Conservation (phyloP, 345 rosid species). For the Nasturtium officinale region DNA sequence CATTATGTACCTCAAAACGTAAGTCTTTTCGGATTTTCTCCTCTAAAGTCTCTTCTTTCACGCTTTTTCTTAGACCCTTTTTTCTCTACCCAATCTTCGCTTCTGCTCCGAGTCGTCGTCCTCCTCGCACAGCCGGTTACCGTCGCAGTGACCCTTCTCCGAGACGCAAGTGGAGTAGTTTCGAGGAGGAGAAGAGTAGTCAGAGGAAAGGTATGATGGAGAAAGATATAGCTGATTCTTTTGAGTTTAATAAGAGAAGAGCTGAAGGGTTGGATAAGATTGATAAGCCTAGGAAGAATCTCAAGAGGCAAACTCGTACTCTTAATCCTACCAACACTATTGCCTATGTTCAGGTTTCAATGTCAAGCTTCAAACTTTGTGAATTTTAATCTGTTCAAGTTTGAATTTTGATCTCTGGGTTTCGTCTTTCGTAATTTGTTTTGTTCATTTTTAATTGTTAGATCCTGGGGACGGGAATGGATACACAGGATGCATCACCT, state of each 20-base stretch:
- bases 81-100: constrained; percentile 41
- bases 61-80: constrained; percentile 42
- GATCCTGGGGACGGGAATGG: constrained; percentile 99
- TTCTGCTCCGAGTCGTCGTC: constrained; percentile 43
- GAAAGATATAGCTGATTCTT: constrained; percentile 42
- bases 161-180: constrained; percentile 48
- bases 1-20: constrained; percentile 44
- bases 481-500: constrained; percentile 97
- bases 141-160: constrained; percentile 40
- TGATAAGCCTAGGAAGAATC: constrained; percentile 66
- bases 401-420: constrained; percentile 10
- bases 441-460: constrained; percentile 28
- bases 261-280: constrained; percentile 71
- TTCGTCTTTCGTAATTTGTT: background rate
- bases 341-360: constrained; percentile 80
- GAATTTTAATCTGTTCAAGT: constrained; percentile 19
- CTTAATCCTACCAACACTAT: constrained; percentile 86
- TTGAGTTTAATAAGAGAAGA: constrained; percentile 80
- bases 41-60: constrained; percentile 50
- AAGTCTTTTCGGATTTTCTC: constrained; percentile 44
- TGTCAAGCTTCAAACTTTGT: background rate
- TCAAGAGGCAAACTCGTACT: constrained; percentile 65
- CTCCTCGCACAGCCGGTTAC: constrained; percentile 43
- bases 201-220: constrained; percentile 48
- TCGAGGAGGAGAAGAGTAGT: constrained; percentile 36